Base-by-base conservation (phyloP, 805 yeast species). In the Dipodascus geniculatus region DNA sequence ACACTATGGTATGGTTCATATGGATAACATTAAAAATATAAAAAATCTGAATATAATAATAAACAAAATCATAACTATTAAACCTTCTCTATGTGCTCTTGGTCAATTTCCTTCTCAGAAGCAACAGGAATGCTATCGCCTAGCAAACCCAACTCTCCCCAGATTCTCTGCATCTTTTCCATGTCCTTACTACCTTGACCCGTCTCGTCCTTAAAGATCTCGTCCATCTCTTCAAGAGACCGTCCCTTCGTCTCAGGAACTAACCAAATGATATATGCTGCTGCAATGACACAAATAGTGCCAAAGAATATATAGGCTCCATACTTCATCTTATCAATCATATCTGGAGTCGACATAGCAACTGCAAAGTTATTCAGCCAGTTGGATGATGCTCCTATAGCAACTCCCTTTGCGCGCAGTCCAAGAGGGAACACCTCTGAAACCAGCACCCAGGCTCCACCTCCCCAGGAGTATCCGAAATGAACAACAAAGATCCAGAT, bases 211-310 rank as follows among this genome's bases (percentile, higher is more conserved):
- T 73, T 68, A 69, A 80, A 81, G 49, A 81, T 70, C 53, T 77
- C 82, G 63, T 83, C 88, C 56, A 83, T 78, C 68, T 83, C 87
- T 68, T 83, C 89, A 64, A 83, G 74, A 14, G 87, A 80, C 69
- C 77, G 79, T 60, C 78, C 82, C 69, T 82, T 82, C 35, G 88
- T 83, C 68, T 83, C 88, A 42, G 84, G 86, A 77, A 81, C 80
- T 68, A 80, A 78, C 57, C 80, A 63, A 55, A 23, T 58, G 48
- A 58, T 48, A 49, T 62, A 66, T 38, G 53, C 42, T 44, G 56
- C 59, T 14, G 64, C 65, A 28, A 58, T 14, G 19, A 57, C 49
- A 51, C 63, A 60, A 56, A 63, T 60, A 16, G 51, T 57, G 42
- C 63, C 69, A 51, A 66, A 66, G 57, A 66, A 63, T 38, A 64